phyloP scores from a whole-genome alignment of 306 rosid genomes.

The Prunus kanzakura region DNA sequence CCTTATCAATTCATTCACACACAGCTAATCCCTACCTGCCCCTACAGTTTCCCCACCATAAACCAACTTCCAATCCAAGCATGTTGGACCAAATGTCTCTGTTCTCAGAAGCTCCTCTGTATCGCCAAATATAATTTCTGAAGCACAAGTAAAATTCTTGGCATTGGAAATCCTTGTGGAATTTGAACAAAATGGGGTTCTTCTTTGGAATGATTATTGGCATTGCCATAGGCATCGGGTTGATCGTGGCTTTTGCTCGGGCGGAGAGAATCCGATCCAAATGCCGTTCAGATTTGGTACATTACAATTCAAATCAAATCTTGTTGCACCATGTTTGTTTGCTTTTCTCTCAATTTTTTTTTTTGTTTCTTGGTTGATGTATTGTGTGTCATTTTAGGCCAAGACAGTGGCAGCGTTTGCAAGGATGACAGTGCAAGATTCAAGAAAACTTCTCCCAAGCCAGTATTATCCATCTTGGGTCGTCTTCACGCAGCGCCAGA shows the following conservation, averaged over 20 bases:
- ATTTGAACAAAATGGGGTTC: conserved; percentile 52
- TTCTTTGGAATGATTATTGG: conserved; percentile 60
- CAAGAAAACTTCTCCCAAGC: conserved; percentile 59
- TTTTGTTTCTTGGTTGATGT: background rate
- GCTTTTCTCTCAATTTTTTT: background rate
- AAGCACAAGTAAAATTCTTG: background rate
- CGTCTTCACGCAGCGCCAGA: conserved; percentile 67
- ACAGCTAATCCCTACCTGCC: background rate
- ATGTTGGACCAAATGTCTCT: conserved; percentile 7
- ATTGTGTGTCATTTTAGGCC: conserved; percentile 41
- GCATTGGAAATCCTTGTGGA: background rate
- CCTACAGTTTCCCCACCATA: conserved; percentile 13
- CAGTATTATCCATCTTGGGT: conserved; percentile 82
- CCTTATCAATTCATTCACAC: background rate
- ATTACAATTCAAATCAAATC: background rate
- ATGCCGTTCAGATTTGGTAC: conserved; percentile 72
- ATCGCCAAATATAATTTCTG: background rate
- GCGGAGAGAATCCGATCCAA: conserved; percentile 51
- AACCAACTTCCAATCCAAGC: conserved; percentile 3
- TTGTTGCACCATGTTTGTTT: background rate
- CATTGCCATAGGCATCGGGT: conserved; percentile 53
- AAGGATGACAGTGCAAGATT: conserved; percentile 81
- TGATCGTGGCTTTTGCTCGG: conserved; percentile 63
- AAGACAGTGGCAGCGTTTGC: conserved; percentile 70
- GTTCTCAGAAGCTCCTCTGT: conserved; percentile 19